A percentile compares a stretch with the other conserved stretches of the same genome.
Evolutionary conservation across 768 basidiomycete species (phyloP).

Genomic region (Neoboletus brunneissimus): DNA sequence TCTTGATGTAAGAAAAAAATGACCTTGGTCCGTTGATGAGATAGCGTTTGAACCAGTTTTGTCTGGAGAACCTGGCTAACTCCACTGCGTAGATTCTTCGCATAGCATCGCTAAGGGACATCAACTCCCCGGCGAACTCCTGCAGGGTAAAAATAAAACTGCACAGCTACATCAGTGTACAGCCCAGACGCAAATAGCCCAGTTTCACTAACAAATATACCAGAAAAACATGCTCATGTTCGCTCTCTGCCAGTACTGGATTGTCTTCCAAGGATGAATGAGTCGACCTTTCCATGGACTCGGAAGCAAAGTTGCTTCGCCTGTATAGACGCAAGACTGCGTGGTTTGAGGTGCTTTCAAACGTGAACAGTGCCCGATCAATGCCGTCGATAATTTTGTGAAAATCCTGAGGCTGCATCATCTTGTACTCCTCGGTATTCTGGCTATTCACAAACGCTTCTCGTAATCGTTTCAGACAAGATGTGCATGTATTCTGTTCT

Average conservation of each 20-base stretch:
- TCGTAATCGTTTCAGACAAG: conserved; percentile 59
- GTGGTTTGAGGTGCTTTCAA: conserved; percentile 82
- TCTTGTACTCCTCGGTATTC: conserved; percentile 30
- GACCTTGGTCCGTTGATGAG: conserved; percentile 24
- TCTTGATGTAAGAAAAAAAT: conserved; percentile 21
- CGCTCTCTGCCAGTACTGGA: conserved; percentile 40
- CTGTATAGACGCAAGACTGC: conserved; percentile 77
- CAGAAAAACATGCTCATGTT: conserved; percentile 84
- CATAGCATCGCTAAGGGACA: conserved; percentile 82
- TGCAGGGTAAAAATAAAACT: conserved; percentile 97
- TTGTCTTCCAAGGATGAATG: conserved; percentile 31
- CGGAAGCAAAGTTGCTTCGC: conserved; percentile 39
- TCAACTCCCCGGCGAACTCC: conserved; percentile 85
- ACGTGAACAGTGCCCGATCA: conserved; percentile 64
- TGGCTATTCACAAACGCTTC: conserved; percentile 55
- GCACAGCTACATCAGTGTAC: conserved; percentile 11
- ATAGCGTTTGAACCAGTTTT: conserved; percentile 42
- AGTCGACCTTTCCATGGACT: conserved; percentile 12
- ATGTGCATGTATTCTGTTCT: conserved; percentile 55
- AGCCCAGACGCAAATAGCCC: background rate
- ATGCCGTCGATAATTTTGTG: conserved; percentile 61
- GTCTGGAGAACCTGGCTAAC: conserved; percentile 38
- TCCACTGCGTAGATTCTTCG: conserved; percentile 71
- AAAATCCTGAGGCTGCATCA: conserved; percentile 58
- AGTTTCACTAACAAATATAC: conserved; percentile 79